These are phyloP conservation scores for Rosa lucieae DNA, from an alignment of 306 rosid genomes.

Conservation along the genomic window DNA sequence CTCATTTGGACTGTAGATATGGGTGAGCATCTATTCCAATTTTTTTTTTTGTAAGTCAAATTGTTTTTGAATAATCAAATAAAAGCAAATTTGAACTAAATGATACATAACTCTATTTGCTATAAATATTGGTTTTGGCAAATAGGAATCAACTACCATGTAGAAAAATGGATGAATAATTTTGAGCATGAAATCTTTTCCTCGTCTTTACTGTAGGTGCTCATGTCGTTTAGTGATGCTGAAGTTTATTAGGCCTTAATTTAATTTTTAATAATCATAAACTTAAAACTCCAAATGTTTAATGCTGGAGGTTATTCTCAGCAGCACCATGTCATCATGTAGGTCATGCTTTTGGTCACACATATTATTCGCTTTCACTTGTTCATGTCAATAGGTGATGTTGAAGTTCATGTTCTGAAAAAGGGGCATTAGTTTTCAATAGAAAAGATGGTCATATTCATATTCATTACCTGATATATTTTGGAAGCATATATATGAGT, in stretches of 20 bases:
- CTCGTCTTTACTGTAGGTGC: too few species aligned
- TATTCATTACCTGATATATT: too few species aligned
- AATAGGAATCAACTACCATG: too few species aligned
- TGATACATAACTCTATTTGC: too few species aligned
- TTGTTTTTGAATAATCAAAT: neutral
- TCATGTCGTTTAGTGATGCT: too few species aligned
- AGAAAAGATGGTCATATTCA: too few species aligned
- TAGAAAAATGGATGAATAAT: too few species aligned
- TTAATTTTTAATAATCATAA: neutral
- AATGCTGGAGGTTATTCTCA: neutral
- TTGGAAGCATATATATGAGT: too few species aligned
- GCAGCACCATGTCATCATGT: neutral
- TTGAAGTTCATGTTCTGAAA: neutral
- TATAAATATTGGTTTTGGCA: too few species aligned
- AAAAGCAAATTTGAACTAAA: too few species aligned
- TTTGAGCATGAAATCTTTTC: too few species aligned
- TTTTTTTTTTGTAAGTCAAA: neutral
- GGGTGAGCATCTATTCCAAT: slow-evolving; percentile 21
- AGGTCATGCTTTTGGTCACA: neutral
- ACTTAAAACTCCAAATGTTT: neutral
- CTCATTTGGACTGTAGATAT: slow-evolving; percentile 49
- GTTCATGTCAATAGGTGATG: neutral
- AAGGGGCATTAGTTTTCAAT: neutral
- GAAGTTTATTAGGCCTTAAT: neutral
- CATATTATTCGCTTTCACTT: neutral